These are phyloP conservation scores for Pisolithus microcarpus DNA, from an alignment of 768 basidiomycete species.

Conservation along the genomic window DNA sequence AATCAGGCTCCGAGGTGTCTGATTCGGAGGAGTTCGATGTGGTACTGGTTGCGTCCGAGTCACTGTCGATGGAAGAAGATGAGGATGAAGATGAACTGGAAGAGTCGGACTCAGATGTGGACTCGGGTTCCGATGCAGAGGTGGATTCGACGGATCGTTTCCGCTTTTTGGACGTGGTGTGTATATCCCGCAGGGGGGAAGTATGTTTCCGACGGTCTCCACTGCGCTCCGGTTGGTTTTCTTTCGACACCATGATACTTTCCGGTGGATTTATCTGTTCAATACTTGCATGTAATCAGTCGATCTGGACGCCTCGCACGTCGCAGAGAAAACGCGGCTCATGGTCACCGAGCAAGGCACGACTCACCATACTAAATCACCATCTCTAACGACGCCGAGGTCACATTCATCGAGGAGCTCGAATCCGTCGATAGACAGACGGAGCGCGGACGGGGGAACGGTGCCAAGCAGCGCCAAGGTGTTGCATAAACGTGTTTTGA, in stretches of 20 bases:
- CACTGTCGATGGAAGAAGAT: slow-evolving; percentile 10
- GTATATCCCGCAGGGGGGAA: neutral
- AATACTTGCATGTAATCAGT: slow-evolving; percentile 12
- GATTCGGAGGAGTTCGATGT: slow-evolving; percentile 5
- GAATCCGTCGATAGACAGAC: slow-evolving; percentile 23
- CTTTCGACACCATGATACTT: neutral
- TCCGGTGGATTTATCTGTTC: slow-evolving; percentile 5
- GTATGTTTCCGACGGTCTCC: neutral
- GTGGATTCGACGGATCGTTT: slow-evolving; percentile 15
- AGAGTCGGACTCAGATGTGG: slow-evolving; percentile 16
- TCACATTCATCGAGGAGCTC: slow-evolving; percentile 23
- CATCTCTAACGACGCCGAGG: slow-evolving; percentile 20
- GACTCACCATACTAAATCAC: slow-evolving; percentile 22
- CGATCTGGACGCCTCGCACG: too few species aligned
- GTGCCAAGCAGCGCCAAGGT: slow-evolving; percentile 8
- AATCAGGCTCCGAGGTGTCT: slow-evolving; percentile 21
- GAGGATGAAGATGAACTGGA: slow-evolving; percentile 6
- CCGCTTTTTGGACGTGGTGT: slow-evolving; percentile 13
- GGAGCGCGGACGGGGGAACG: slow-evolving; percentile 2
- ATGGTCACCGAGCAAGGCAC: neutral
- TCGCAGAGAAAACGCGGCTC: too few species aligned
- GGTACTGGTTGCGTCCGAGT: slow-evolving; percentile 5
- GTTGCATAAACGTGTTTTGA: slow-evolving; percentile 17
- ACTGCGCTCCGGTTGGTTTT: neutral
- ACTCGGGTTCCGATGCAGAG: slow-evolving; percentile 14